phyloP scores from a whole-genome alignment of 371 early-diverging fungal species.

The Circinella minor region DNA sequence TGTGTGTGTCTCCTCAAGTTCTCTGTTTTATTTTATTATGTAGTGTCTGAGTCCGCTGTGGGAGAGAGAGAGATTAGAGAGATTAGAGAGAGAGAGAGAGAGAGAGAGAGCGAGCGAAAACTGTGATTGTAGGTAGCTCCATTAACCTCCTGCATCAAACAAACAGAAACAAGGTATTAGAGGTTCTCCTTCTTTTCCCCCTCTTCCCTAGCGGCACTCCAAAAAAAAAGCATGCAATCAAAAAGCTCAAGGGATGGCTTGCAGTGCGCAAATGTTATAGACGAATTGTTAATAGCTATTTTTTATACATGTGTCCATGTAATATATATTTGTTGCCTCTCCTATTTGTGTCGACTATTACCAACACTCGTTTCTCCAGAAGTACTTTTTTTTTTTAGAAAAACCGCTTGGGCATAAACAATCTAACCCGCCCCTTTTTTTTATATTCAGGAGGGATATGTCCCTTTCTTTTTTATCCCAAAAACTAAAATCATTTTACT shows the following conservation, averaged over 20 bases:
- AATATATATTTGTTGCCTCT: slow-evolving; percentile 17
- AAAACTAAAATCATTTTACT: too few species aligned
- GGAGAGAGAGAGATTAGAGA: neutral
- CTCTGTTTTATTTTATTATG: neutral
- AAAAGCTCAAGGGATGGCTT: slow-evolving; percentile 10
- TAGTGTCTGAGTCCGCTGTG: slow-evolving; percentile 1
- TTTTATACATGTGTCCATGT: neutral
- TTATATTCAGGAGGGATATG: slow-evolving; percentile 1
- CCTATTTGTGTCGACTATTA: slow-evolving; percentile 13
- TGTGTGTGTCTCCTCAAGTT: slow-evolving; percentile 4
- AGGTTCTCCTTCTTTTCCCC: too few species aligned
- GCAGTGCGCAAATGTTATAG: slow-evolving; percentile 7
- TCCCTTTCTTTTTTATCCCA: neutral
- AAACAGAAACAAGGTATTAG: neutral
- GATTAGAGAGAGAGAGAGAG: too few species aligned
- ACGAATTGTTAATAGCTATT: too few species aligned
- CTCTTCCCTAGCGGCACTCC: neutral
- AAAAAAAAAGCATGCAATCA: slow-evolving; percentile 3
- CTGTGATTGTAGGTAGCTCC: neutral
- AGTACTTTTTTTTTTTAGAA: neutral
- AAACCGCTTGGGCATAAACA: neutral
- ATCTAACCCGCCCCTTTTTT: neutral
- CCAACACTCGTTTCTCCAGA: slow-evolving; percentile 7
- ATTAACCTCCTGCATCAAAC: slow-evolving; percentile 13
- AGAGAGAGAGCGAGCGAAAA: too few species aligned